Conservation (phyloP, 2,329 filamentous ascomycete species). For the Didymosphaeria variabile region DNA sequence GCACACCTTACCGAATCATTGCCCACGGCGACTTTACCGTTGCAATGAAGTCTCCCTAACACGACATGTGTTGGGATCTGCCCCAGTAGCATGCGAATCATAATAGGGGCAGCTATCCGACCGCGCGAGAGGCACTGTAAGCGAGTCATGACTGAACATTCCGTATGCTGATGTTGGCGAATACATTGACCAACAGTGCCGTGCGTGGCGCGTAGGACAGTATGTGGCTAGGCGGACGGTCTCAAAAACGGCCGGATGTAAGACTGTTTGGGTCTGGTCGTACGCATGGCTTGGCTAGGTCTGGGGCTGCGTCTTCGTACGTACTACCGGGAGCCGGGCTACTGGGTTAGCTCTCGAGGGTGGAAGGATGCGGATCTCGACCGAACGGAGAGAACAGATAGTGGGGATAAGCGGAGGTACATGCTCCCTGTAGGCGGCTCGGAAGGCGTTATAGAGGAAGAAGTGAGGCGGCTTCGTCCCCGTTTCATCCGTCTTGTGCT, state of each 20-base stretch:
- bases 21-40: neutral
- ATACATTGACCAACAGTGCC: neutral
- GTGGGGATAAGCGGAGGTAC: neutral
- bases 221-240: neutral
- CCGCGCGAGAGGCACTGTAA: neutral
- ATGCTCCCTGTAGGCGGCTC: neutral
- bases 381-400: neutral
- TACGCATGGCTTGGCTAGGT: neutral
- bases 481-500: neutral
- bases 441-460: neutral
- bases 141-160: neutral
- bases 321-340: conserved; percentile 1
- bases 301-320: neutral
- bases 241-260: conserved; percentile 3
- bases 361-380: neutral
- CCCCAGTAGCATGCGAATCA: neutral
- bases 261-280: conserved; percentile 5
- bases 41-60: neutral
- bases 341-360: neutral
- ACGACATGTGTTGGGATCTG: conserved; percentile 4
- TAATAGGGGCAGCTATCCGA: neutral
- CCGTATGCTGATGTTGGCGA: neutral
- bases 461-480: neutral
- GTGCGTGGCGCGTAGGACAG: neutral
- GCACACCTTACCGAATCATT: neutral